Evolutionary conservation across 1,284 basidiomycete species (phyloP).

Genomic region (Gymnopus androsaceus): DNA sequence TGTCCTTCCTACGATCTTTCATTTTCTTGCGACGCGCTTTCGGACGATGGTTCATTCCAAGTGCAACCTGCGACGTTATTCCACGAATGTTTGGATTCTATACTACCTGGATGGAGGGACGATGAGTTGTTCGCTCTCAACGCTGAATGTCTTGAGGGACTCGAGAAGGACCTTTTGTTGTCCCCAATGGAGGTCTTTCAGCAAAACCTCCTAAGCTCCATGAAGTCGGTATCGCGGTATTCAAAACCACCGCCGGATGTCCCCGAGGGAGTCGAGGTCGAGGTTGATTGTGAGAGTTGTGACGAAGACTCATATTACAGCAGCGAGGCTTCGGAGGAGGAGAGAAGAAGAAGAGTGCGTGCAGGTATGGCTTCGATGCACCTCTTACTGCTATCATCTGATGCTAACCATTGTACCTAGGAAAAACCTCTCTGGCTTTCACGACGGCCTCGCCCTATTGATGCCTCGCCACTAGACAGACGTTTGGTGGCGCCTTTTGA

Average conservation of each 20-base stretch:
- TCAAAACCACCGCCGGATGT: conserved; percentile 2
- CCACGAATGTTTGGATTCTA: conserved; percentile 2
- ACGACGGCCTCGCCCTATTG: background rate
- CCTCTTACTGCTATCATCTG: background rate
- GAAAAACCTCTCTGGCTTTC: background rate
- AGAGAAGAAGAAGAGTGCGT: background rate
- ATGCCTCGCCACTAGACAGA: conserved; percentile 1
- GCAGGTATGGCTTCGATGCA: background rate
- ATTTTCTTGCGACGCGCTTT: conserved; percentile 11
- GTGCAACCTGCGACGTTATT: background rate
- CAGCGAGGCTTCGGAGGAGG: too few relatives aligned
- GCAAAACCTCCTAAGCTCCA: background rate
- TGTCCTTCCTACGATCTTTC: background rate
- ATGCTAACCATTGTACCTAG: background rate
- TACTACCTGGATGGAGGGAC: background rate
- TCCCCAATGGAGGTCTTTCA: conserved; percentile 3
- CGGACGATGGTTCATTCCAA: background rate
- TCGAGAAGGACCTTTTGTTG: conserved; percentile 3
- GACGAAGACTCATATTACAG: background rate
- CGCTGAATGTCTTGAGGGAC: conserved; percentile 1
- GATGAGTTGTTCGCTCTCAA: background rate
- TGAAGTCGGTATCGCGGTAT: background rate
- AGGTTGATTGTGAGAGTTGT: background rate
- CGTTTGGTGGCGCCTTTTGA: conserved; percentile 8
- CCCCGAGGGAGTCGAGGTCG: background rate